Base-by-base conservation (phyloP, 495 filamentous ascomycete genomes). In the Elasticomyces elasticus region DNA sequence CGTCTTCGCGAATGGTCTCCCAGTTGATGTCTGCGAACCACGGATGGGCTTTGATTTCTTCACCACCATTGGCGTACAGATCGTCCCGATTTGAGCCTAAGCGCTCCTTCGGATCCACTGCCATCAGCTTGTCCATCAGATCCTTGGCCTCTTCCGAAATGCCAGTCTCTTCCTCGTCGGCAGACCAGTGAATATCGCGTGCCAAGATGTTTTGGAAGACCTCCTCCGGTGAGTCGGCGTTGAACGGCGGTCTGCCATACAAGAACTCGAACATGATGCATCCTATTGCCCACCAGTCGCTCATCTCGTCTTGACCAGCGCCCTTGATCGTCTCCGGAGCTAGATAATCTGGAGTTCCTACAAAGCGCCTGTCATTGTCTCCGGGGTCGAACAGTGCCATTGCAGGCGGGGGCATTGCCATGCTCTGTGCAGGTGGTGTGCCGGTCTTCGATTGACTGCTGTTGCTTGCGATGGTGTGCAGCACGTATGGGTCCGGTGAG, bases 231-330 rank as follows among this genome's bases (percentile, higher is more conserved):
- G 88, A 87, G 17, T 74, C 74, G 5, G 87, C 92, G 65, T 98
- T 89, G 69, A 98, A 98, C 20, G 92, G 92, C 1, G 92, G 92
- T 69, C 87, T 78, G 50, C 92, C 85, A 65, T 86, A 97, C 19
- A 98, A 72, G 56, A 95, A 96, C 61, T 98, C 92, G 65, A 96
- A 98, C 70, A 97, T 74, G 55, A 98, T 97, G 62, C 92, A 97
- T 1, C 92, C 92, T 42, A 98, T 72, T 6, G 92, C 97, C 92
- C 92, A 98, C 92, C 92, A 98, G 78, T 98, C 92, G 67, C 92
- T 96, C 59, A 89, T 90, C 66, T 97, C 89, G 66, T 98, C 92
- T 69, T 97, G 92, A 0, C 90, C 88, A 55, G 86, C 78, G 46
- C 92, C 92, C 63, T 87, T 89, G 66, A 98, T 95, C 0, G 92